These are phyloP conservation scores for Centella asiatica DNA, from an alignment of 129 eudicot genomes.

Conservation along the genomic window DNA sequence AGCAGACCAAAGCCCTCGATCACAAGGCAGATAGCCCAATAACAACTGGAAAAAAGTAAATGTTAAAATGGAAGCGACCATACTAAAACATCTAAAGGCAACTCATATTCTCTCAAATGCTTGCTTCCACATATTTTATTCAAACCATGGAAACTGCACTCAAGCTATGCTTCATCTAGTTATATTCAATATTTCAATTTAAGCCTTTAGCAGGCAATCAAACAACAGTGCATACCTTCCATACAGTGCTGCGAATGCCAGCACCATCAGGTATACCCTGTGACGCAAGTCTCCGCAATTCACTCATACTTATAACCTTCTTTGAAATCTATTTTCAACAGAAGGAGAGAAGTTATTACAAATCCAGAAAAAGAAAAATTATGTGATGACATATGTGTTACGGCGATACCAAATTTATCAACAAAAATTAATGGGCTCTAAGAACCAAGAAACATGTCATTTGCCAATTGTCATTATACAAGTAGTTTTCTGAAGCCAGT, in stretches of 20 bases:
- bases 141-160: background rate
- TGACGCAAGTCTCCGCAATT: conserved; percentile 74
- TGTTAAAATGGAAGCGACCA: background rate
- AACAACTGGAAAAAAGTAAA: conserved; percentile 51
- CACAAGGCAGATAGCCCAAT: conserved; percentile 75
- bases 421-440: background rate
- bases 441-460: background rate
- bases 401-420: background rate
- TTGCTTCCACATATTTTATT: background rate
- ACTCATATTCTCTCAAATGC: background rate
- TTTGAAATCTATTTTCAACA: conserved; percentile 48
- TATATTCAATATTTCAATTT: background rate
- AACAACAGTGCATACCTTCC: conserved; percentile 56
- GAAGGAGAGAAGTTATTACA: background rate
- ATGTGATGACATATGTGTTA: background rate
- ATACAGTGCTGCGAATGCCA: conserved; percentile 74
- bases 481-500: background rate
- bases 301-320: conserved; percentile 73
- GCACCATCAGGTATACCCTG: conserved; percentile 86
- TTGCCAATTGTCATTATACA: background rate
- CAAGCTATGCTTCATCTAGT: background rate
- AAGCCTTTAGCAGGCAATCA: background rate
- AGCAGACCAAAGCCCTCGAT: conserved; percentile 75
- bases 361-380: background rate
- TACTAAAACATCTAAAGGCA: background rate